Conservation (phyloP, 2,329 filamentous ascomycete species). For the Cercospora sp. region DNA sequence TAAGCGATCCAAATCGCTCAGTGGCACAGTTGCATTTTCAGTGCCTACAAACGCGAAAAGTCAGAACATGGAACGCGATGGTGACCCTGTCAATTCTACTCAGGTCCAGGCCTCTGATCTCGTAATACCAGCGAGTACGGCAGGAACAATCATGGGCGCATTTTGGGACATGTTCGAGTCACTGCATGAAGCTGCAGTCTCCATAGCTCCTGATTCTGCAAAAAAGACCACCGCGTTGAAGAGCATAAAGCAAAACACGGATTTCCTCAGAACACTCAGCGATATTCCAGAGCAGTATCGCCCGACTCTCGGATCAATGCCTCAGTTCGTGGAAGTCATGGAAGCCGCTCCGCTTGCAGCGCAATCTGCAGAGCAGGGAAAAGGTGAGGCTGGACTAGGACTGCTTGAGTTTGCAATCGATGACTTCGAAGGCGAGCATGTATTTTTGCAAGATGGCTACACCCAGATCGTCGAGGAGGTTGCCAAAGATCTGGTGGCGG, state of each 20-base stretch:
- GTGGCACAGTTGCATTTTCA: constrained; percentile 24
- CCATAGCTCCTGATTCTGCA: constrained; percentile 16
- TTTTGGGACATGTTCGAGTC: constrained; percentile 27
- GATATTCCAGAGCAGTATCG: constrained; percentile 24
- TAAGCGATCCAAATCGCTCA: constrained; percentile 22
- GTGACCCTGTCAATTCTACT: neutral
- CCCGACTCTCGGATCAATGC: constrained; percentile 20
- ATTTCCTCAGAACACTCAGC: constrained; percentile 20
- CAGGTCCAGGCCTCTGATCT: constrained; percentile 7
- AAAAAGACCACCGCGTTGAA: constrained; percentile 25
- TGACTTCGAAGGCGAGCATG: constrained; percentile 33
- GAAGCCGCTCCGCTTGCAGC: constrained; percentile 31
- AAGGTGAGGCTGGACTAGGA: constrained; percentile 21
- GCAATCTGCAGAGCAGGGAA: constrained; percentile 27
- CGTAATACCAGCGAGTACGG: constrained; percentile 22
- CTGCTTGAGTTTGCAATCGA: constrained; percentile 32
- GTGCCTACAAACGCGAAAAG: constrained; percentile 2
- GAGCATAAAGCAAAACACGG: constrained; percentile 17
- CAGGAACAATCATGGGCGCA: constrained; percentile 19
- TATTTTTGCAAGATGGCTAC: constrained; percentile 33
- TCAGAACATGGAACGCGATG: neutral
- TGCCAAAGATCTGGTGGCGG: constrained; percentile 22
- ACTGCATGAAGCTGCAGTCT: constrained; percentile 22
- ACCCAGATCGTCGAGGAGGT: constrained; percentile 27
- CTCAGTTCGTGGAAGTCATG: constrained; percentile 31